Percentiles rank a stretch among this genome's conserved stretches.
Evolutionary conservation across 768 basidiomycete species (phyloP).

Genomic region (Leccinum disarticulatum): DNA sequence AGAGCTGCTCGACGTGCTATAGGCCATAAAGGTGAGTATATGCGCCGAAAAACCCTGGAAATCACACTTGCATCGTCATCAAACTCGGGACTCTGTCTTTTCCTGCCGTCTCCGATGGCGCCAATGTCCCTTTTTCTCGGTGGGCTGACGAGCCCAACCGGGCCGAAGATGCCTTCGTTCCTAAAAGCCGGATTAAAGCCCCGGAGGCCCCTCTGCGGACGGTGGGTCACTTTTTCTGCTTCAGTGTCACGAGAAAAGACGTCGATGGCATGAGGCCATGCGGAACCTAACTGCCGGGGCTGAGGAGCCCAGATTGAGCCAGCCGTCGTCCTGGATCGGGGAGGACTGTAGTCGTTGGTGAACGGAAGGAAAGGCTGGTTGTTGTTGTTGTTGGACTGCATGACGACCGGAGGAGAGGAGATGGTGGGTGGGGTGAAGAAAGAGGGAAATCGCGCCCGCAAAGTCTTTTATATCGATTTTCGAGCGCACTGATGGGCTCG

Average conservation of each 20-base stretch:
- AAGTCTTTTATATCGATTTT: slow-evolving; percentile 36
- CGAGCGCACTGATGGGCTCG: slow-evolving; percentile 21
- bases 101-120: slow-evolving; percentile 79
- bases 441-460: slow-evolving; percentile 33
- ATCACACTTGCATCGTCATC: slow-evolving; percentile 44
- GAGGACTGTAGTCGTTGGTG: slow-evolving; percentile 41
- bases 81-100: slow-evolving; percentile 55
- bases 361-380: slow-evolving; percentile 34
- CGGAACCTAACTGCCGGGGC: slow-evolving; percentile 61
- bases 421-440: slow-evolving; percentile 43
- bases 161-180: slow-evolving; percentile 69
- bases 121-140: slow-evolving; percentile 55
- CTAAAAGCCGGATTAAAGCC: slow-evolving; percentile 24
- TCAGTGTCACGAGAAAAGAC: slow-evolving; percentile 56
- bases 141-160: slow-evolving; percentile 38
- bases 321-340: slow-evolving; percentile 40
- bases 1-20: slow-evolving; percentile 78
- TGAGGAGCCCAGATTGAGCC: slow-evolving; percentile 84
- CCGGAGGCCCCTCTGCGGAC: slow-evolving; percentile 29
- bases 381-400: slow-evolving; percentile 26
- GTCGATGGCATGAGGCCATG: slow-evolving; percentile 70
- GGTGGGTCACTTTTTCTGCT: slow-evolving; percentile 40
- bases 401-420: slow-evolving; percentile 20
- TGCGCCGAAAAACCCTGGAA: slow-evolving; percentile 20
- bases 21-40: slow-evolving; percentile 30